These are phyloP conservation scores for Staphylotrichum tortipilum DNA, from an alignment of 495 filamentous ascomycete species.

Conservation along the genomic window DNA sequence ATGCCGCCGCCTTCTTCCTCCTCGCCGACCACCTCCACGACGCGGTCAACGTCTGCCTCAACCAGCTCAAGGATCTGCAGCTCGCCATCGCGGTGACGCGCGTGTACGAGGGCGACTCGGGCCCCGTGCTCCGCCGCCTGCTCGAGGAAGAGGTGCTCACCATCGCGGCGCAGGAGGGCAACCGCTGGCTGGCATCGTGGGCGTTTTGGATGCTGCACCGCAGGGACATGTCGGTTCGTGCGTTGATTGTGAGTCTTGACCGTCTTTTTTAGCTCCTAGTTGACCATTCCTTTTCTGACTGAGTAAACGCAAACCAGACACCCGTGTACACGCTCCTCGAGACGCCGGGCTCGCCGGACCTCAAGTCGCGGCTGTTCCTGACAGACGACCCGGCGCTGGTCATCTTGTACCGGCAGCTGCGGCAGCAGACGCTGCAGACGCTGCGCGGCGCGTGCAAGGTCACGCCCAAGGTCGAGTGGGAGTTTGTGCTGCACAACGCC, in stretches of 20 bases:
- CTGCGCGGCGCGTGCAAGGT: constrained; percentile 76
- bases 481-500: constrained; percentile 83
- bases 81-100: constrained; percentile 85
- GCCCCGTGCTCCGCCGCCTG: constrained; percentile 62
- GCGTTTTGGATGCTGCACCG: constrained; percentile 87
- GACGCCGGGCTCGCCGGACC: constrained; percentile 48
- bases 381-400: constrained; percentile 85
- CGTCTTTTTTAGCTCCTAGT: neutral
- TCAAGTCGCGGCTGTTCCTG: constrained; percentile 69
- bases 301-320: too few relatives aligned
- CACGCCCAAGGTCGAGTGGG: constrained; percentile 73
- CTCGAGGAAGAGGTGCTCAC: constrained; percentile 73
- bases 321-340: constrained; percentile 65
- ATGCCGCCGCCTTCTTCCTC: constrained; percentile 93
- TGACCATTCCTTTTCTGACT: too few relatives aligned
- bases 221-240: constrained; percentile 75
- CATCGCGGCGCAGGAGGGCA: constrained; percentile 68
- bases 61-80: constrained; percentile 78
- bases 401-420: constrained; percentile 76
- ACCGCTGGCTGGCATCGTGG: constrained; percentile 94
- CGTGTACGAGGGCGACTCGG: constrained; percentile 80
- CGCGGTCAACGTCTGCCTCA: constrained; percentile 74
- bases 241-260: constrained; percentile 52
- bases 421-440: constrained; percentile 78
- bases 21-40: constrained; percentile 78